Conservation (phyloP, 2,329 filamentous ascomycete genomes). For the Exophiala mesophila region DNA sequence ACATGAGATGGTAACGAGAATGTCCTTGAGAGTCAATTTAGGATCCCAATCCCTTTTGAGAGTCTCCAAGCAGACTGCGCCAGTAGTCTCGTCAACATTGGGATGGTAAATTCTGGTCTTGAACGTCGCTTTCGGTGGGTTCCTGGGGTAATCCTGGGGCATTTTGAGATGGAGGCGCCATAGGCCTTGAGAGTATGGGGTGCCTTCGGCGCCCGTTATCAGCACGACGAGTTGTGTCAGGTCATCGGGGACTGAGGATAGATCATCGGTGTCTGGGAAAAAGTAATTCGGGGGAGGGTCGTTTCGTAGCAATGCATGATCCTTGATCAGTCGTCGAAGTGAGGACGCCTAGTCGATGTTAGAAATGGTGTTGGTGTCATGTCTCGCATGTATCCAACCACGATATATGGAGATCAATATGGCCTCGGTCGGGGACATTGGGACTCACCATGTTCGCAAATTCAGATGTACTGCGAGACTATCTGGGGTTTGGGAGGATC, state of each 20-base stretch:
- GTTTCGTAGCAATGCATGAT: conserved; percentile 52
- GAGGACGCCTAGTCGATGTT: conserved; percentile 33
- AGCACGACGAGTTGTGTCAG: conserved; percentile 55
- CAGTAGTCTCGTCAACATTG: conserved; percentile 59
- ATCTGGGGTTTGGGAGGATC: too few relatives aligned
- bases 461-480: too few relatives aligned
- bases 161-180: conserved; percentile 58
- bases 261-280: conserved; percentile 42
- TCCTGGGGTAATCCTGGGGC: conserved; percentile 42
- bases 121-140: conserved; percentile 55
- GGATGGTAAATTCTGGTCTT: conserved; percentile 60
- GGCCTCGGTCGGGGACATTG: too few relatives aligned
- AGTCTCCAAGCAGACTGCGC: conserved; percentile 60
- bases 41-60: conserved; percentile 60
- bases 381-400: too few relatives aligned
- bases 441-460: too few relatives aligned
- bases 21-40: conserved; percentile 54
- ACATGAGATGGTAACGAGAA: conserved; percentile 57
- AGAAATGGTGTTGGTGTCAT: too few relatives aligned
- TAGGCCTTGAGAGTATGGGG: conserved; percentile 55
- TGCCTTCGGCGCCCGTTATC: conserved; percentile 55
- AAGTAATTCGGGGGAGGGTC: conserved; percentile 59
- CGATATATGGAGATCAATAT: too few relatives aligned
- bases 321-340: conserved; percentile 55
- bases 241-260: conserved; percentile 43